phyloP scores from a whole-genome alignment of 2,329 filamentous ascomycete species.

The Alternaria viburni region DNA sequence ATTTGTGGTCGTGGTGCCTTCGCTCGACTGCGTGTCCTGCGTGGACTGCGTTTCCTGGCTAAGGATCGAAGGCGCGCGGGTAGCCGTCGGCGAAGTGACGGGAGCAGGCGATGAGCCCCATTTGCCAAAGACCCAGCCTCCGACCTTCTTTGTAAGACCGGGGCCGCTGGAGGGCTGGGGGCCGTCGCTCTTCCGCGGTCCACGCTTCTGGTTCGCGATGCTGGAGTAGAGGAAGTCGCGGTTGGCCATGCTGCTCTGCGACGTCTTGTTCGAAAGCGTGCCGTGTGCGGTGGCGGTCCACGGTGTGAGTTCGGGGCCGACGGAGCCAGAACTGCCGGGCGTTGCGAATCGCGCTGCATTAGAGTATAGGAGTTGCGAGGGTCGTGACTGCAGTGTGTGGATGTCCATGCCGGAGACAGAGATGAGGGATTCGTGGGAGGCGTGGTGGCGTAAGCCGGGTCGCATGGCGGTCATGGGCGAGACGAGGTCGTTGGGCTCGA shows the following conservation, averaged over 20 bases:
- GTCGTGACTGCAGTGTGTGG: constrained; percentile 76
- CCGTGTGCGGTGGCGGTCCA: constrained; percentile 57
- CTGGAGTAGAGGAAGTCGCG: constrained; percentile 56
- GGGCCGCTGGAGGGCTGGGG: constrained; percentile 25
- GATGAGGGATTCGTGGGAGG: constrained; percentile 88
- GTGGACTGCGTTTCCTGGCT: constrained; percentile 30
- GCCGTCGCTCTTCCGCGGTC: constrained; percentile 24
- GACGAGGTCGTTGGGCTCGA: constrained; percentile 38
- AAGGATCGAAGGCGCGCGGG: constrained; percentile 27
- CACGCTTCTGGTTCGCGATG: constrained; percentile 36
- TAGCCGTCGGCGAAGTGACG: constrained; percentile 13
- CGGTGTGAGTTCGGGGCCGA: constrained; percentile 49
- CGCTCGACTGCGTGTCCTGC: constrained; percentile 13
- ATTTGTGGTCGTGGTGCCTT: constrained; percentile 16
- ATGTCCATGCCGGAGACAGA: constrained; percentile 90
- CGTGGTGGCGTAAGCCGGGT: constrained; percentile 64
- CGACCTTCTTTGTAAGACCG: constrained; percentile 61
- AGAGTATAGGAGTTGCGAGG: constrained; percentile 71
- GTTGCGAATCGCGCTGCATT: constrained; percentile 60
- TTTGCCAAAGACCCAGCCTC: constrained; percentile 69
- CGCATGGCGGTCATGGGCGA: constrained; percentile 44
- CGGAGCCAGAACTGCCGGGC: constrained; percentile 52
- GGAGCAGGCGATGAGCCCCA: constrained; percentile 64
- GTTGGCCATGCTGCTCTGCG: constrained; percentile 62
- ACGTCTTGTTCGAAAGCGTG: constrained; percentile 55